These are phyloP conservation scores for Talaromyces sp. DNA, from an alignment of 2,329 filamentous ascomycete species.

Conservation along the genomic window DNA sequence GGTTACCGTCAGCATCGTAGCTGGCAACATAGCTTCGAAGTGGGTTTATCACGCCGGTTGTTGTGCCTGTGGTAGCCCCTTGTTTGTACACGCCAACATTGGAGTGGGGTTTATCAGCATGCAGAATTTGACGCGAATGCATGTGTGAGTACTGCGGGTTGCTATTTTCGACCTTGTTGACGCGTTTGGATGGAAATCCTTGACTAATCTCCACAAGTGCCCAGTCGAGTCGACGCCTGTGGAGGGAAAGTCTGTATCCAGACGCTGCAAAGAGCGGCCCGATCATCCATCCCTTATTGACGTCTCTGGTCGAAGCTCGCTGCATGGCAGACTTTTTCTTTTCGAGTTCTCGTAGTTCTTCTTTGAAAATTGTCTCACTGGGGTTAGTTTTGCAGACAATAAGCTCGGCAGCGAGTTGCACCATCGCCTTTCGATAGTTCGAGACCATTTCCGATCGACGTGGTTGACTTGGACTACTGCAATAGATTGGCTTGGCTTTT, in stretches of 20 bases:
- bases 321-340: background rate
- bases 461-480: background rate
- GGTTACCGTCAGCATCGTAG: constrained; percentile 1
- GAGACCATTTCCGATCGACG: background rate
- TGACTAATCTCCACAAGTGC: constrained; percentile 5
- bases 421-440: background rate
- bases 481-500: background rate
- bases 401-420: constrained; percentile 1
- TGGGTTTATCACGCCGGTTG: constrained; percentile 1
- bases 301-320: background rate
- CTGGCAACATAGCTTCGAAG: constrained; percentile 5
- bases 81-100: constrained; percentile 3
- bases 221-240: constrained; percentile 7
- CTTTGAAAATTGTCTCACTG: background rate
- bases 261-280: constrained; percentile 5
- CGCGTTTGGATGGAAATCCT: background rate
- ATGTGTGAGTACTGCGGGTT: background rate
- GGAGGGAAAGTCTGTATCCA: constrained; percentile 2
- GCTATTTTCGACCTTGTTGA: constrained; percentile 1
- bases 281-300: background rate
- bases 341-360: background rate
- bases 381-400: background rate
- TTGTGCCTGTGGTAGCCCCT: background rate
- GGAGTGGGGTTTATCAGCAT: background rate
- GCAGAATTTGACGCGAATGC: background rate